These are phyloP conservation scores for Mucuna pruriens DNA, from an alignment of 306 rosid species.

Conservation along the genomic window DNA sequence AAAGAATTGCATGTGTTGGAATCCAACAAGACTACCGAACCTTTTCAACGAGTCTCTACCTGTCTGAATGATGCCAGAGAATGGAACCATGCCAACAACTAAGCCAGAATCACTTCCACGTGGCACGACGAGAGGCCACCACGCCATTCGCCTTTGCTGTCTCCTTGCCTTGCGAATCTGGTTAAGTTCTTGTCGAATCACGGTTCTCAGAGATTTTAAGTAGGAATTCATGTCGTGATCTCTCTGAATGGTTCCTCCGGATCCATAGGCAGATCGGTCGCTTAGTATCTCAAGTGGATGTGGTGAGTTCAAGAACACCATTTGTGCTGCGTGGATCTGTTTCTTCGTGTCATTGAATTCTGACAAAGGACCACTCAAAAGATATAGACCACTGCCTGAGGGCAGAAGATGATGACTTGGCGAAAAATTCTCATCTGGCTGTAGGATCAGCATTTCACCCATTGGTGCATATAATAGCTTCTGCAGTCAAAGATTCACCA, in stretches of 20 bases:
- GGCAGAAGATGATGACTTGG: conserved; percentile 80
- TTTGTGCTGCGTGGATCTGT: conserved; percentile 57
- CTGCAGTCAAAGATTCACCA: conserved; percentile 39
- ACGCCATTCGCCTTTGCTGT: conserved; percentile 49
- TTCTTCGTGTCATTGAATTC: conserved; percentile 46
- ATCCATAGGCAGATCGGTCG: conserved; percentile 77
- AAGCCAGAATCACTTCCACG: conserved; percentile 23
- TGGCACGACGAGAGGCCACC: conserved; percentile 58
- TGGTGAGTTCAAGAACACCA: conserved; percentile 69
- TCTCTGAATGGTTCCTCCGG: conserved; percentile 68
- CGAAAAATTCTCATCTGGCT: conserved; percentile 76
- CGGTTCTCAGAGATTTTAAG: conserved; percentile 55
- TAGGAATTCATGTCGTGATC: conserved; percentile 86
- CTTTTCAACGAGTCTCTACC: conserved; percentile 62
- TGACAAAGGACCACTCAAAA: conserved; percentile 42
- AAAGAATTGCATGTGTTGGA: conserved; percentile 61
- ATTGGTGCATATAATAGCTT: conserved; percentile 70
- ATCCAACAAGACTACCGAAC: conserved; percentile 54
- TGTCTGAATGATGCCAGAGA: conserved; percentile 48
- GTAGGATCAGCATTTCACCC: conserved; percentile 78
- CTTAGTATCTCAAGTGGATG: conserved; percentile 81
- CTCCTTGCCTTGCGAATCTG: conserved; percentile 55
- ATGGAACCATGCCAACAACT: conserved; percentile 46
- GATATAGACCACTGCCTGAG: conserved; percentile 72
- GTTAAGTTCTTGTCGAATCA: conserved; percentile 68